These are phyloP conservation scores for Cutaneotrichosporon dermatis DNA, from an alignment of 1,284 basidiomycete genomes.

Conservation along the genomic window DNA sequence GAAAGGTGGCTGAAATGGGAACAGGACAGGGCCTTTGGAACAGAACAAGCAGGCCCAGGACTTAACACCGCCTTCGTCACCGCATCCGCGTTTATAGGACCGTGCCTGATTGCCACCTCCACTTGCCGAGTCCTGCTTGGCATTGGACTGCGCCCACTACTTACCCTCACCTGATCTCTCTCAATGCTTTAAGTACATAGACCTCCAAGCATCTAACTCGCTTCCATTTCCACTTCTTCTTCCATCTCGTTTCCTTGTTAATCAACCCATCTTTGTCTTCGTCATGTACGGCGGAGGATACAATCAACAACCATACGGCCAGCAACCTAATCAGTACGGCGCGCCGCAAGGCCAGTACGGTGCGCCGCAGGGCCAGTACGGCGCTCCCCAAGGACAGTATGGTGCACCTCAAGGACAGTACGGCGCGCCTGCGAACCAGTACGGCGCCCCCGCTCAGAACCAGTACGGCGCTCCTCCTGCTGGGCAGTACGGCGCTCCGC, in stretches of 20 bases:
- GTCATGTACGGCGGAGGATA: conserved; percentile 6
- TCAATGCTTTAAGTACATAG: too few relatives aligned
- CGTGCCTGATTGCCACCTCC: too few relatives aligned
- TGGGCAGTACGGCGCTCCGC: too few relatives aligned
- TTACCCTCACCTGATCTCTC: too few relatives aligned
- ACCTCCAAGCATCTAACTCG: neutral
- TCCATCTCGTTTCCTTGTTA: too few relatives aligned
- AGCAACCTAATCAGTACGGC: conserved; percentile 13
- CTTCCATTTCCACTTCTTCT: neutral
- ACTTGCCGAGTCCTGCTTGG: too few relatives aligned
- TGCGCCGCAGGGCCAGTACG: neutral
- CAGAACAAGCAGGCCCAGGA: too few relatives aligned
- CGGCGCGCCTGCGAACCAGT: conserved; percentile 8
- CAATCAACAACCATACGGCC: conserved; percentile 19
- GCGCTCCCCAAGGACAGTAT: conserved; percentile 15
- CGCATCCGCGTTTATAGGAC: too few relatives aligned
- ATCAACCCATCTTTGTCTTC: neutral
- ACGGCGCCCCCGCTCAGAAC: conserved; percentile 3
- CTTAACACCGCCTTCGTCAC: too few relatives aligned
- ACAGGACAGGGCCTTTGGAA: too few relatives aligned
- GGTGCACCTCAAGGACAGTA: conserved; percentile 13
- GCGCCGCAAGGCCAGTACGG: neutral
- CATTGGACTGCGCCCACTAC: too few relatives aligned
- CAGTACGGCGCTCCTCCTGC: neutral
- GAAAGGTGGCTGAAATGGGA: too few relatives aligned